A percentile compares a stretch with the other conserved stretches of the same genome.
phyloP scores from a whole-genome alignment of 768 basidiomycete genomes.

The Xerocomus brunneocitrinus region DNA sequence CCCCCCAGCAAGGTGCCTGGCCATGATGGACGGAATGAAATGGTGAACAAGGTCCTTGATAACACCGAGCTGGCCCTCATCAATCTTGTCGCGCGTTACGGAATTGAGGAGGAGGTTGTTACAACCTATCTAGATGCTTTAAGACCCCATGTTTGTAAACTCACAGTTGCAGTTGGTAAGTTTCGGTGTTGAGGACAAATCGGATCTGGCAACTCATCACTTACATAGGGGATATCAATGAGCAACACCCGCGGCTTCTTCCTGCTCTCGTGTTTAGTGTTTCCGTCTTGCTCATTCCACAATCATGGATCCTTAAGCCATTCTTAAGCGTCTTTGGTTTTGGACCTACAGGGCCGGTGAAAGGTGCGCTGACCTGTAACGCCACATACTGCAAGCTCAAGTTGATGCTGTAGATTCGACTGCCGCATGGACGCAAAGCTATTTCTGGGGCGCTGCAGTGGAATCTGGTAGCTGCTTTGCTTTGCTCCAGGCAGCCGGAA shows the following conservation, averaged over 20 bases:
- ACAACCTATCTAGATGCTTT: background rate
- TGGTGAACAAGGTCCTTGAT: constrained; percentile 7
- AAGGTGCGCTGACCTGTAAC: background rate
- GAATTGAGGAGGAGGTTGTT: constrained; percentile 5
- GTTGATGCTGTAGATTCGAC: constrained; percentile 5
- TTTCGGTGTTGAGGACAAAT: background rate
- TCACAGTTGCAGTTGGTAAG: constrained; percentile 11
- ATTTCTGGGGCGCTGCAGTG: constrained; percentile 5
- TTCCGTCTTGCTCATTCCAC: constrained; percentile 4
- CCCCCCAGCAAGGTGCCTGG: background rate
- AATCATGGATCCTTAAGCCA: constrained; percentile 14
- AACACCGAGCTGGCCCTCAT: constrained; percentile 1
- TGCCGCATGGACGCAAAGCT: constrained; percentile 10
- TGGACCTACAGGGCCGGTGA: constrained; percentile 11
- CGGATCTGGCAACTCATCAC: background rate
- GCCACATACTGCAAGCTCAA: background rate
- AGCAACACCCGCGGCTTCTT: constrained; percentile 7
- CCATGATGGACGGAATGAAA: background rate
- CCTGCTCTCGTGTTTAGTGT: constrained; percentile 3
- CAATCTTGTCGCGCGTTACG: background rate
- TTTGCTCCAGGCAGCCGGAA: constrained; percentile 12
- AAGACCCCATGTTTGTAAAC: constrained; percentile 4
- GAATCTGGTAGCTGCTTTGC: constrained; percentile 10
- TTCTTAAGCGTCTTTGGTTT: constrained; percentile 13
- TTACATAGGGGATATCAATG: constrained; percentile 10